Conservation (phyloP, 2,329 filamentous ascomycete genomes). For the Penicillium sp. region DNA sequence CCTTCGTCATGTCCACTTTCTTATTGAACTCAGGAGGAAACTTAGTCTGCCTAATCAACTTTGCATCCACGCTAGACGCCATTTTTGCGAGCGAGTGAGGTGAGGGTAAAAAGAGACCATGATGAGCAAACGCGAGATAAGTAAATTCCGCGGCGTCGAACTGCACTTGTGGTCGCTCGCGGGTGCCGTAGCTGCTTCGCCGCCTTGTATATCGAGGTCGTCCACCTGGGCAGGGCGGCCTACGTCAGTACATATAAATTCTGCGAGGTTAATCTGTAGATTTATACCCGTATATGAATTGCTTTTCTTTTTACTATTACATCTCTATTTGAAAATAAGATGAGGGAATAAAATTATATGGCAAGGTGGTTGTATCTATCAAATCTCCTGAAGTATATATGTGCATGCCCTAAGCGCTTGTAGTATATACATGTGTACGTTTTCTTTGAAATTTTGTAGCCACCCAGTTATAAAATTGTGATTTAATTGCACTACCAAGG, state of each 20-base stretch:
- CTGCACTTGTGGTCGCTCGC: not conserved
- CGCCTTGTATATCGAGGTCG: not conserved
- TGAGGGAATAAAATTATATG: not conserved
- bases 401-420: not conserved
- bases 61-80: slow-evolving; percentile 82
- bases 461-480: not conserved
- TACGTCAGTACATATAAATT: not conserved
- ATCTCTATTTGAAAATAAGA: not conserved
- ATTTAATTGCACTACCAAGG: accelerated
- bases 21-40: slow-evolving; percentile 90
- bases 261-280: not conserved
- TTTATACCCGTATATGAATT: no score
- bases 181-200: not conserved
- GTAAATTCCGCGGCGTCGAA: not conserved
- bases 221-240: not conserved
- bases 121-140: not conserved
- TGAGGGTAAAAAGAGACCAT: not conserved
- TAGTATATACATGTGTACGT: no score
- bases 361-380: no score
- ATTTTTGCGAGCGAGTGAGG: slow-evolving; percentile 46
- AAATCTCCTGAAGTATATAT: not conserved
- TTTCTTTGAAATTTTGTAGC: not conserved
- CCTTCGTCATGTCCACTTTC: slow-evolving; percentile 96
- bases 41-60: slow-evolving; percentile 85
- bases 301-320: no score